Evolutionary conservation across 2,329 filamentous ascomycete genomes (phyloP).

Genomic region (Epichloe sylvatica): DNA sequence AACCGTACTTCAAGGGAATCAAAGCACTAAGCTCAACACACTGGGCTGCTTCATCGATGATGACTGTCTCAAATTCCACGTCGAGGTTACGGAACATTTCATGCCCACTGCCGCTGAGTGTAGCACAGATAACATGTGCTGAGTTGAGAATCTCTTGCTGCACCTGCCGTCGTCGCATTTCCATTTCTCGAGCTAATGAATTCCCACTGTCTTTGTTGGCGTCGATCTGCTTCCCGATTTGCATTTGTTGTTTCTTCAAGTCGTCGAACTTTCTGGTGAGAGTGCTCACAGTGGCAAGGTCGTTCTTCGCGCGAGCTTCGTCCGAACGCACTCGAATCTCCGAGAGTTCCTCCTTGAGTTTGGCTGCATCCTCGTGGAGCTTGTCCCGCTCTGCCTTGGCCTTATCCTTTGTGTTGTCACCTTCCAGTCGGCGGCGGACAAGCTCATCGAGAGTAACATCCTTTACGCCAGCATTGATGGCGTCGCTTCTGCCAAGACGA

Average conservation of each 20-base stretch:
- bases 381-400: slow-evolving; percentile 43
- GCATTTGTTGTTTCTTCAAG: slow-evolving; percentile 59
- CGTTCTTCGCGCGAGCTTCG: slow-evolving; percentile 42
- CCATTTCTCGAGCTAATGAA: slow-evolving; percentile 65
- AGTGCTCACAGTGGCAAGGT: slow-evolving; percentile 33
- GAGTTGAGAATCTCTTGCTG: slow-evolving; percentile 86
- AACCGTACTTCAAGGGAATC: slow-evolving; percentile 94
- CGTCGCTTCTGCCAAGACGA: slow-evolving; percentile 79
- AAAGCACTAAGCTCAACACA: slow-evolving; percentile 94
- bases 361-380: slow-evolving; percentile 48
- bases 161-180: slow-evolving; percentile 68
- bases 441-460: slow-evolving; percentile 91
- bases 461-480: slow-evolving; percentile 75
- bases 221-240: slow-evolving; percentile 72
- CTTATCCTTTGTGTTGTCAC: slow-evolving; percentile 43
- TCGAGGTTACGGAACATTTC: slow-evolving; percentile 93
- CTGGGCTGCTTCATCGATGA: slow-evolving; percentile 96
- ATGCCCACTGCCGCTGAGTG: slow-evolving; percentile 87
- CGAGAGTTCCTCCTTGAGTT: slow-evolving; percentile 63
- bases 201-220: slow-evolving; percentile 75
- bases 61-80: slow-evolving; percentile 95
- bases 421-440: slow-evolving; percentile 59
- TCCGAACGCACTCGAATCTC: slow-evolving; percentile 60
- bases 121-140: slow-evolving; percentile 87
- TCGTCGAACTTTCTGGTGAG: slow-evolving; percentile 67